Conservation (phyloP, 1,139 yeast species). For the Wickerhamiella infanticola region DNA sequence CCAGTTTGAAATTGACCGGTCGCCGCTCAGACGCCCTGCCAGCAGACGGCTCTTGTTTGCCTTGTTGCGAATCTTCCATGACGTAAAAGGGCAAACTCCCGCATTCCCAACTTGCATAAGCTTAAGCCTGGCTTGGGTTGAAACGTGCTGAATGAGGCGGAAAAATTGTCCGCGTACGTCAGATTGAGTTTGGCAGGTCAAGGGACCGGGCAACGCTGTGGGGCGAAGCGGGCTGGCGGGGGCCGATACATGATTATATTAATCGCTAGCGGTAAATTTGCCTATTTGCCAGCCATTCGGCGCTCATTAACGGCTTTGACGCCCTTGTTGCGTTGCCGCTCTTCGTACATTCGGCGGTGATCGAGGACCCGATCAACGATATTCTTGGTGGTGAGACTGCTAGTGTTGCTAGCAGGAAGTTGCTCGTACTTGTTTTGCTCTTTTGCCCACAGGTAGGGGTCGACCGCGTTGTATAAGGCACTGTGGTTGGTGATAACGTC, state of each 20-base stretch:
- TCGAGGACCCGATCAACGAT: conserved; percentile 55
- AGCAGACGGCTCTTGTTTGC: background rate
- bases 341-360: conserved; percentile 55
- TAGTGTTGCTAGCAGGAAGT: conserved; percentile 42
- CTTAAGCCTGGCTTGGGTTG: too few species aligned
- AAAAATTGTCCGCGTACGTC: too few species aligned
- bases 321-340: conserved; percentile 63
- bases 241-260: too few species aligned
- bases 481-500: conserved; percentile 19
- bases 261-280: too few species aligned
- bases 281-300: conserved; percentile 17
- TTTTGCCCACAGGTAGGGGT: conserved; percentile 31
- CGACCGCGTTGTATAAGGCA: conserved; percentile 15
- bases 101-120: conserved; percentile 1
- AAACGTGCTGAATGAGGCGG: too few species aligned
- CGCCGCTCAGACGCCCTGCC: background rate
- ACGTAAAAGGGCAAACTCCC: background rate
- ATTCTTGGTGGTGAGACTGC: conserved; percentile 43
- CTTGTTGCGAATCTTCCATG: background rate
- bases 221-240: too few species aligned
- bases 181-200: too few species aligned
- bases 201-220: too few species aligned
- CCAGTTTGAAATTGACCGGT: background rate
- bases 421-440: conserved; percentile 28
- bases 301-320: conserved; percentile 42